A percentile compares a stretch with the other conserved stretches of the same genome.
Conservation (phyloP, 2,329 filamentous ascomycete species). For the Metarhizium brunneum region DNA sequence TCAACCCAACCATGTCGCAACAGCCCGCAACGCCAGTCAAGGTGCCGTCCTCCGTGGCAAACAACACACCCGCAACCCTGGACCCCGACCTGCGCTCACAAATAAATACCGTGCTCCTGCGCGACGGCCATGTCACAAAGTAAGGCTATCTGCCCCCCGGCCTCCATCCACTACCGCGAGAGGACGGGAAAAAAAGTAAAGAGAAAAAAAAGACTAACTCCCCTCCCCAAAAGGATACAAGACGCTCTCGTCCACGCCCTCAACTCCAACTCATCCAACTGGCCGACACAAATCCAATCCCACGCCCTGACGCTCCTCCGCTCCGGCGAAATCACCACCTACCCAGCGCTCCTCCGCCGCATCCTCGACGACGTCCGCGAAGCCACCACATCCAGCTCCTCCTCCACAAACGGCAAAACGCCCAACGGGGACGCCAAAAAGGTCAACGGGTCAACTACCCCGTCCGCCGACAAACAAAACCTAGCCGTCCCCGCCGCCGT, state of each 20-base stretch:
- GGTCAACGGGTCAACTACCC: conserved; percentile 16
- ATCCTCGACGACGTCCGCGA: conserved; percentile 53
- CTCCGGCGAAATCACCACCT: conserved; percentile 48
- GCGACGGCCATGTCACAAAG: conserved; percentile 51
- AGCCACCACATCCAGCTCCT: conserved; percentile 25
- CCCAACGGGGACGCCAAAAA: conserved; percentile 22
- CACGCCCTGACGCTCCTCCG: conserved; percentile 53
- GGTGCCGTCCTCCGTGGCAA: conserved; percentile 48
- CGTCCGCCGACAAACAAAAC: conserved; percentile 18
- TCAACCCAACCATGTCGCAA: conserved; percentile 30
- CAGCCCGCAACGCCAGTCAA: conserved; percentile 47
- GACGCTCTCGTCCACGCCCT: conserved; percentile 54
- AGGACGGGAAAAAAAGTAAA: neutral
- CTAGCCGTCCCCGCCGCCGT: conserved; percentile 50
- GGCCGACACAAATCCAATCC: conserved; percentile 50
- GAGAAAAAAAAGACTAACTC: neutral
- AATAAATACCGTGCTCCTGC: conserved; percentile 49
- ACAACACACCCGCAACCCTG: conserved; percentile 50
- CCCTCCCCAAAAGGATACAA: conserved; percentile 41
- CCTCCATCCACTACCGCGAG: too few relatives aligned
- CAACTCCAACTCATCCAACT: conserved; percentile 49
- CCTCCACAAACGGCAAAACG: conserved; percentile 24
- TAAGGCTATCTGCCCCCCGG: conserved; percentile 20
- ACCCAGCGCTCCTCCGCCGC: conserved; percentile 50
- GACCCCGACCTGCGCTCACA: conserved; percentile 54